Evolutionary conservation across 345 rosid species (phyloP).

Genomic region (Mallotus nudiflorus): DNA sequence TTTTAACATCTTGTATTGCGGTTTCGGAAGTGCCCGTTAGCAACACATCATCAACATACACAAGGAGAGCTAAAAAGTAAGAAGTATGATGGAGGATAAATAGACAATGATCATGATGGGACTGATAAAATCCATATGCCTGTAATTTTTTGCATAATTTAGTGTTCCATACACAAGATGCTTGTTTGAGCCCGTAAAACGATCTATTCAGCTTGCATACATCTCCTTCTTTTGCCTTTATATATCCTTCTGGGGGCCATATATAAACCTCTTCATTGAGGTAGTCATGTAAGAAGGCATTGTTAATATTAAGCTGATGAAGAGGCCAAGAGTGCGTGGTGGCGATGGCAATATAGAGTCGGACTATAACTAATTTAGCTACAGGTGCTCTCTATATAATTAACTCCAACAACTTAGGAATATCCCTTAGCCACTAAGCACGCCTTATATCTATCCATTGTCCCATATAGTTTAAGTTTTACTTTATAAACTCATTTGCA

Average conservation of each 20-base stretch:
- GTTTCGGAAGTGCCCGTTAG: neutral
- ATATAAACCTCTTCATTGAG: neutral
- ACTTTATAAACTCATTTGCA: neutral
- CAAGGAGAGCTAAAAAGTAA: neutral
- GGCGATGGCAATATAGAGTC: neutral
- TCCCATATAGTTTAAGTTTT: neutral
- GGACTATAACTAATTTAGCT: neutral
- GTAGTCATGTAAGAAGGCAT: neutral
- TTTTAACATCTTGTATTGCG: neutral
- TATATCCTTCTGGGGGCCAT: neutral
- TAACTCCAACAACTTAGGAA: neutral
- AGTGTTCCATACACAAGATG: neutral
- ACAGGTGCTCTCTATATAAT: neutral
- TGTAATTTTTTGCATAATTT: neutral
- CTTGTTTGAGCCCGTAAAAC: neutral
- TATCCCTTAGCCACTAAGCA: neutral
- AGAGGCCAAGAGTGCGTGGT: neutral
- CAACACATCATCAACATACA: neutral
- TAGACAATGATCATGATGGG: neutral
- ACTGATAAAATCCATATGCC: neutral
- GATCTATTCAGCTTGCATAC: neutral
- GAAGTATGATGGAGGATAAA: neutral
- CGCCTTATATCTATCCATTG: neutral
- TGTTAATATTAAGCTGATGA: neutral
- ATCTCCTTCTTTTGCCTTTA: fast-evolving